These are phyloP conservation scores for Clathrus columnatus DNA, from an alignment of 768 basidiomycete species.

Conservation along the genomic window DNA sequence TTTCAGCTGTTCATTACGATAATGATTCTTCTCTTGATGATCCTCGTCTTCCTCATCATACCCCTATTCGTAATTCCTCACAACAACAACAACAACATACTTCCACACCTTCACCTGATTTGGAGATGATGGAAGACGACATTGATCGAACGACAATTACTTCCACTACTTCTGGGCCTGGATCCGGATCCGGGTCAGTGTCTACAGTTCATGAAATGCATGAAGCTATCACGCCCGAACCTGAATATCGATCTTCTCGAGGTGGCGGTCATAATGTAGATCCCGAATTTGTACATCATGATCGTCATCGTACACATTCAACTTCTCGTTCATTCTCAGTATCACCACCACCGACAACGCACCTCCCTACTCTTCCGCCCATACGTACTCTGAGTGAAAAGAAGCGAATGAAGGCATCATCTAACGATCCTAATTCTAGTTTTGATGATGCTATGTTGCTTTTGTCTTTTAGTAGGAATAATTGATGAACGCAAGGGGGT, in stretches of 20 bases:
- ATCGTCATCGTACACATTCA: no score
- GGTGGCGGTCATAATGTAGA: not conserved
- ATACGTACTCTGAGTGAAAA: not conserved
- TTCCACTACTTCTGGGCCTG: not conserved
- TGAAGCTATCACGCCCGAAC: constrained; percentile 9
- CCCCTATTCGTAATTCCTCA: not conserved
- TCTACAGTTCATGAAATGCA: not conserved
- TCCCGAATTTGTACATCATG: no score
- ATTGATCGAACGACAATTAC: not conserved
- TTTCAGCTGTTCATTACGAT: not conserved
- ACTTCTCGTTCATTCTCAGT: no score
- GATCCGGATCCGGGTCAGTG: not conserved
- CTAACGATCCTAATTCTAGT: not conserved
- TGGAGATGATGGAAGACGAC: not conserved
- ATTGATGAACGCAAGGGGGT: not conserved
- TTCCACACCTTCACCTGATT: not conserved
- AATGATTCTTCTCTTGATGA: not conserved
- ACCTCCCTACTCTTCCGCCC: not conserved
- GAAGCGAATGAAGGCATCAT: not conserved
- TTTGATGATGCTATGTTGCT: constrained; percentile 9
- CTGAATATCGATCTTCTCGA: not conserved
- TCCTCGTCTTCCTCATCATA: not conserved
- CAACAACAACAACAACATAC: not conserved
- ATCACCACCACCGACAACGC: not conserved
- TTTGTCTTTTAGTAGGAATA: not conserved